Base-by-base conservation (phyloP, 75 land plant species). In the Ceratopteris richardii region DNA sequence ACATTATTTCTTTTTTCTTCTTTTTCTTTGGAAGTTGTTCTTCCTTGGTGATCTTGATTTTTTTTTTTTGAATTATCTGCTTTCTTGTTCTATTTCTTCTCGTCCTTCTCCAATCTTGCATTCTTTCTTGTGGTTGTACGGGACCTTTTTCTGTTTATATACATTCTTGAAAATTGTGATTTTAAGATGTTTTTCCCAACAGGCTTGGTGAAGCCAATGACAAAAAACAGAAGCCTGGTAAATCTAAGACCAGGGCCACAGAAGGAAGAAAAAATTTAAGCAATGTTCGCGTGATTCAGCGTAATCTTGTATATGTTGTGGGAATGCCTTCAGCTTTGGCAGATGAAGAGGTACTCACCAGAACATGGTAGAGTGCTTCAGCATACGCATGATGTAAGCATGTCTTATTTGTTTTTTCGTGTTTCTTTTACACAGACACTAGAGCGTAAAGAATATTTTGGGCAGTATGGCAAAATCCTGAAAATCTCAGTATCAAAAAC, bases 251-350 rank as follows among this genome's bases (percentile, higher is more conserved):
- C 14, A 80, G 66, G 48, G 22, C 79, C 39, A 60, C 73, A 6
- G 92, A 87, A 51, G 81, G 73, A 36, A 66, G 85, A 22, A 87
- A 84, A 58, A 90, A 87, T 51, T 78, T 87, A 2, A 78, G 80
- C 51, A 78, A 60, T 72, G 85, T 84, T 16, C 72, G 92, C 20
- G 92, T 87, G 26, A 70, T 87, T 30, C 84, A 76, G 51, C 47
- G 92, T 37, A 87, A 87, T 41, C 85, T 87, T 46, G 92, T 84
- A 0, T 87, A 87, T 56, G 62, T 87, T 12, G 74, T 87, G 63
- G 92, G 92, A 13, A 48, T 87, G 50, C 92, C 92, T 31, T 47
- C 68, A 58, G 64, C 59, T 64, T 60, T 87, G 23, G 81, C 75
- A 16, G 88, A 84, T 70, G 92, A 87, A 73, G 79, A 68, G 68